phyloP scores from a whole-genome alignment of 23 red algal species.

The Gracilariopsis chorda region DNA sequence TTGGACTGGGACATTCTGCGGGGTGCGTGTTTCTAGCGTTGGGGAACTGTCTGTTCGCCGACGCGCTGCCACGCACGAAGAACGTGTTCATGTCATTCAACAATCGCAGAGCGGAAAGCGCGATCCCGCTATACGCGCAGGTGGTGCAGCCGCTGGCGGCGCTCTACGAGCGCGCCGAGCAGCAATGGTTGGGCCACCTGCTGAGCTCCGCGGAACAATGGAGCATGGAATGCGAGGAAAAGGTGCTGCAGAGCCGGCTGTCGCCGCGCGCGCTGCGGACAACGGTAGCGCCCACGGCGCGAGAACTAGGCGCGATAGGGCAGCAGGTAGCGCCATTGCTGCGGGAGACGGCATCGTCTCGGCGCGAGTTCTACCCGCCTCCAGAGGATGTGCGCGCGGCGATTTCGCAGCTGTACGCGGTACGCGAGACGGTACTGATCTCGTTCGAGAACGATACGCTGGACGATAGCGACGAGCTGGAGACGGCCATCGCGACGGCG shows the following conservation, averaged over 20 bases:
- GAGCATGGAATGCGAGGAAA: too few relatives aligned
- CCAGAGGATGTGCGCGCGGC: not conserved
- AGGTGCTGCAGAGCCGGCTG: not conserved
- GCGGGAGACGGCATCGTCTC: not conserved
- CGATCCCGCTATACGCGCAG: constrained; percentile 48
- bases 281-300: constrained; percentile 16
- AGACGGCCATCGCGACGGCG: not conserved
- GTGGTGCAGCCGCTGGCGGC: constrained; percentile 1
- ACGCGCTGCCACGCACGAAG: constrained; percentile 23
- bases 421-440: constrained; percentile 32
- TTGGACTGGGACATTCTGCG: constrained; percentile 77
- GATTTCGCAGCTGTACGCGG: constrained; percentile 25
- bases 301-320: not conserved
- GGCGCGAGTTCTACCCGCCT: constrained; percentile 26
- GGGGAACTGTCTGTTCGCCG: constrained; percentile 50
- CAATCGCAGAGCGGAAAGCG: constrained; percentile 44
- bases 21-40: constrained; percentile 72
- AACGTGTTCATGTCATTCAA: constrained; percentile 66
- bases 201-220: too few relatives aligned
- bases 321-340: constrained; percentile 29
- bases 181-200: not conserved
- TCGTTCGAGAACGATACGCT: constrained; percentile 32
- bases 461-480: constrained; percentile 27
- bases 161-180: not conserved
- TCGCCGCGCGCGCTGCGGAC: constrained; percentile 7